Base-by-base conservation (phyloP, 345 rosid species). In the Erodium maritimum region DNA sequence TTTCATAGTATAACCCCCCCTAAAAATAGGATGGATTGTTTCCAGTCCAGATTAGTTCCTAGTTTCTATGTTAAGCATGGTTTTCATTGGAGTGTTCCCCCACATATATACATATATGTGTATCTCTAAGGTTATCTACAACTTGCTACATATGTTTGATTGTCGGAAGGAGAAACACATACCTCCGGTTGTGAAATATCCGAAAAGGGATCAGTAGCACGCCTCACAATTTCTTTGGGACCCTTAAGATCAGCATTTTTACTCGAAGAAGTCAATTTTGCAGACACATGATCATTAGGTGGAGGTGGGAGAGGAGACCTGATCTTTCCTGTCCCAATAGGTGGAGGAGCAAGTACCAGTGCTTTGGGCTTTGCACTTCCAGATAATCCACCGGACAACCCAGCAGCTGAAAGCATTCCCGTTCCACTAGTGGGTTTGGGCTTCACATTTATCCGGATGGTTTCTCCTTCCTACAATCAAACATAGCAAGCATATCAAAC, bases 391-490 rank as follows among this genome's bases (percentile, higher is more conserved):
- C 77, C 82, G 0, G 86, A 74, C 42, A 84, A 48, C 56, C 85
- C 88, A 17, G 96, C 97, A 51, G 97, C 84, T 46, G 99, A 90
- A 63, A 94, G 95, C 99, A 94, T 94, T 48, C 97, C 95, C 19
- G 99, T 84, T 63, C 97, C 99, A 71, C 77, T 71, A 5, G 95
- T 34, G 20, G 90, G 80, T 66, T 87, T 94, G 18, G 67, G 85
- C 84, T 94, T 90, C 73, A 94, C 99, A 56, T 87, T 94, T 76
- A 94, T 94, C 67, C 95, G 79, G 54, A 94, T 94, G 6, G 99
- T 94, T 77, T 94, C 97, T 56, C 99, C 99, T 74, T 94, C 99
- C 99, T 94, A 74, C 21, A 24, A 63, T 42, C 17, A 24, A 55
- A 23, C 48, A 58, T 17, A 58, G n/a, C n/a, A n/a, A n/a, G n/a